Conservation (phyloP, 2,329 filamentous ascomycete genomes). For the Talaromyces islandicus region DNA sequence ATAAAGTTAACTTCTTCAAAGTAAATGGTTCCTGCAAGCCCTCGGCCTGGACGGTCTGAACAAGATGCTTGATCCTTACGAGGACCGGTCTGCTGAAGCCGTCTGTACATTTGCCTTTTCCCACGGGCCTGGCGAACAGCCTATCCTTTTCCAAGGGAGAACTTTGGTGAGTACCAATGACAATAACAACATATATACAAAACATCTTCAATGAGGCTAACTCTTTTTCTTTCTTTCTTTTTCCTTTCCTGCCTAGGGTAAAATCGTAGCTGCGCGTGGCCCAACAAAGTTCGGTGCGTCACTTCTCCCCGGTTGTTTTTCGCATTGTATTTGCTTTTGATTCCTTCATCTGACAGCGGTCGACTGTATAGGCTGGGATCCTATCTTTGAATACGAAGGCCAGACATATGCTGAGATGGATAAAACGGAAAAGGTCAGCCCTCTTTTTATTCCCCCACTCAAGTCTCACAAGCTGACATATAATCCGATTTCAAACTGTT, state of each 20-base stretch:
- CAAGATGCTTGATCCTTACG: slow-evolving; percentile 80
- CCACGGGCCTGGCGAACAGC: slow-evolving; percentile 74
- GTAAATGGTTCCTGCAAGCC: slow-evolving; percentile 87
- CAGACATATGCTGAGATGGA: slow-evolving; percentile 96
- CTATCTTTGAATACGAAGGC: slow-evolving; percentile 89
- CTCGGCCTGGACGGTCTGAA: slow-evolving; percentile 82
- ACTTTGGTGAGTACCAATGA: slow-evolving; percentile 54
- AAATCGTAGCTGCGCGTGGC: slow-evolving; percentile 78
- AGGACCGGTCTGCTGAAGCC: slow-evolving; percentile 85
- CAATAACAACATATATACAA: not conserved
- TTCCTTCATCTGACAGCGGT: not conserved
- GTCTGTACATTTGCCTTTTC: slow-evolving; percentile 96
- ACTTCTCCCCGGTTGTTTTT: not conserved
- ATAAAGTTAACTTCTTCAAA: slow-evolving; percentile 36
- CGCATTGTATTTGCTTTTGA: not conserved
- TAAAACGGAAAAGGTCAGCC: slow-evolving; percentile 71
- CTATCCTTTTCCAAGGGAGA: slow-evolving; percentile 84
- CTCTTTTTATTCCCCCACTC: not conserved
- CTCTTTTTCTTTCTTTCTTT: no score
- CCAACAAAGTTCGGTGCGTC: slow-evolving; percentile 69
- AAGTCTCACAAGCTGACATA: not conserved
- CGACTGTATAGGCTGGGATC: slow-evolving; percentile 71
- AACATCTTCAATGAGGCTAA: not conserved
- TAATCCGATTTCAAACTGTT: not conserved
- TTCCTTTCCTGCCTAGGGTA: slow-evolving; percentile 46